These are phyloP conservation scores for Hemileia vastatrix DNA, from an alignment of 1,284 basidiomycete genomes.

Conservation along the genomic window DNA sequence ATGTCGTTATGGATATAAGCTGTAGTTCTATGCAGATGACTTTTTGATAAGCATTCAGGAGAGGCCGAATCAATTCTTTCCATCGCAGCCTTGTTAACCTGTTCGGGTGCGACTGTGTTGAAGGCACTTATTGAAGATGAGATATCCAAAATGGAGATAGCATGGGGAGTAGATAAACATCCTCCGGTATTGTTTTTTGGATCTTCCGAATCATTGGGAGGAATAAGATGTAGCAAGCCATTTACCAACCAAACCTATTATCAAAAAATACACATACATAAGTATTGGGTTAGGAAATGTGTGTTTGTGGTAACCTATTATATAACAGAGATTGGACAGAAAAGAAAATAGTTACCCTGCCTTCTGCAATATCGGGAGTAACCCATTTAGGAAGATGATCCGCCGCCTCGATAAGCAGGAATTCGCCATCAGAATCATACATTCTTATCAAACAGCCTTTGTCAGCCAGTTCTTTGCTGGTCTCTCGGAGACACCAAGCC, in stretches of 20 bases:
- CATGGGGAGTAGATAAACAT: conserved; percentile 58
- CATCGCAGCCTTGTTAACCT: conserved; percentile 52
- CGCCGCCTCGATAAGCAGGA: conserved; percentile 91
- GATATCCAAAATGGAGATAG: conserved; percentile 50
- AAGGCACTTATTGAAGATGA: conserved; percentile 46
- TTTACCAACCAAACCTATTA: conserved; percentile 76
- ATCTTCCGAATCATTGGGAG: conserved; percentile 55
- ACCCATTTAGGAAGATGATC: conserved; percentile 83
- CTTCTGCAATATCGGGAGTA: conserved; percentile 75
- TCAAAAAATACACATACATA: background rate
- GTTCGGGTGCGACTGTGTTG: conserved; percentile 55
- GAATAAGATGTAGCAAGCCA: conserved; percentile 73
- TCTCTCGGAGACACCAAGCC: conserved; percentile 72
- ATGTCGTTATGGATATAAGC: conserved; percentile 70
- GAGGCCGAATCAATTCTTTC: conserved; percentile 1
- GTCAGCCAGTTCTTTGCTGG: conserved; percentile 66
- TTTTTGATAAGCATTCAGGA: conserved; percentile 54
- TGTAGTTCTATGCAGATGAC: conserved; percentile 69
- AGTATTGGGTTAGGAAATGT: no score
- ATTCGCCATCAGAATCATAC: conserved; percentile 87
- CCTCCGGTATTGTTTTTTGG: no score
- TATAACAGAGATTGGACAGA: conserved; percentile 39
- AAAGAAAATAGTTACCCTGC: conserved; percentile 60
- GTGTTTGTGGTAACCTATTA: conserved; percentile 27
- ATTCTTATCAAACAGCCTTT: conserved; percentile 51